phyloP scores from a whole-genome alignment of 2,329 filamentous ascomycete species.

The Trichoderma sp. region DNA sequence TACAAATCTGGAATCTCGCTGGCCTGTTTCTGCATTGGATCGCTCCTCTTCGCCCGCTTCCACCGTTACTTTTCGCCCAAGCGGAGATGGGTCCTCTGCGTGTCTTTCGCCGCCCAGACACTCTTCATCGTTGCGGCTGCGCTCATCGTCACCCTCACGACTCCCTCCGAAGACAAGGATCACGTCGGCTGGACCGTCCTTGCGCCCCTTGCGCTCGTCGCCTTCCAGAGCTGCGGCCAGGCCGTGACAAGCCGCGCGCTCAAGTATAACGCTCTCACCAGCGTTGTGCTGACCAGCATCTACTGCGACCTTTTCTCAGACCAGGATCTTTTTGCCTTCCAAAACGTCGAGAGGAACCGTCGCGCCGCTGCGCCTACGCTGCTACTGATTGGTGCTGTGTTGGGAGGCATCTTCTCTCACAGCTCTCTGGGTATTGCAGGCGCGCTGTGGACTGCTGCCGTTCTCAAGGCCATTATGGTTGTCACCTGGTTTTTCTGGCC shows the following conservation, averaged over 20 bases:
- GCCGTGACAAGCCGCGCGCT: constrained; percentile 74
- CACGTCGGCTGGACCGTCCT: constrained; percentile 62
- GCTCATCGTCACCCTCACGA: constrained; percentile 54
- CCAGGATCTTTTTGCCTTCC: constrained; percentile 48
- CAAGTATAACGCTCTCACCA: constrained; percentile 71
- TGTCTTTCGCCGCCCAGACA: constrained; percentile 60
- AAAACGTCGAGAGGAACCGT: constrained; percentile 56
- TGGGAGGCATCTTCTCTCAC: constrained; percentile 55
- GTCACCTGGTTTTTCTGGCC: constrained; percentile 66
- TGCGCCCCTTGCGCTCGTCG: constrained; percentile 69
- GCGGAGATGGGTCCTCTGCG: constrained; percentile 66
- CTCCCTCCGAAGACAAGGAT: constrained; percentile 45
- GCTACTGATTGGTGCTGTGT: constrained; percentile 54
- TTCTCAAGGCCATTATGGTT: constrained; percentile 60
- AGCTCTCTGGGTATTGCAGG: constrained; percentile 54
- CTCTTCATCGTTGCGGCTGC: constrained; percentile 57
- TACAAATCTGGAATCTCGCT: constrained; percentile 72
- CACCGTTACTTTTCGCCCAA: constrained; percentile 65
- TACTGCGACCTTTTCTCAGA: constrained; percentile 82
- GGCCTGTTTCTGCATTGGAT: constrained; percentile 70
- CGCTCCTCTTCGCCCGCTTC: constrained; percentile 70
- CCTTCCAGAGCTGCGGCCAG: constrained; percentile 78
- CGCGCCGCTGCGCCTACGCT: constrained; percentile 54
- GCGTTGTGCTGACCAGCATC: constrained; percentile 78
- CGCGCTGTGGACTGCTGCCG: constrained; percentile 63